phyloP scores from a whole-genome alignment of 2,329 filamentous ascomycete species.

The Aspergillus melleus region DNA sequence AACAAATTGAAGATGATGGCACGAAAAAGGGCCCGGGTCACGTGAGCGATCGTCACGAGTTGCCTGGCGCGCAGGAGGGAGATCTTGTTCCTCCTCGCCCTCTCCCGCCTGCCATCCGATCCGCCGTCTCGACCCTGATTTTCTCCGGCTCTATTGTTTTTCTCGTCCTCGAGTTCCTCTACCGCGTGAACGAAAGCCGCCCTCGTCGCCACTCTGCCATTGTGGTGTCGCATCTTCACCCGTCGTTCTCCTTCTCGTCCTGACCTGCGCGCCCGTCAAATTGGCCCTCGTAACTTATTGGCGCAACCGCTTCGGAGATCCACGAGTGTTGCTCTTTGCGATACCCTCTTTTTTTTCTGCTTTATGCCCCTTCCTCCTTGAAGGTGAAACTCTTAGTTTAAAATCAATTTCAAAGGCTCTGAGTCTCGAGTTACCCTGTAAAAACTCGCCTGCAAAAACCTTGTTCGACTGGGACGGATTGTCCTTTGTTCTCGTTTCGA shows the following conservation, averaged over 20 bases:
- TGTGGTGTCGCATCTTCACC: constrained; percentile 16
- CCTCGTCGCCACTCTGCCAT: constrained; percentile 9
- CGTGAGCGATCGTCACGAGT: constrained; percentile 36
- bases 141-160: constrained; percentile 3
- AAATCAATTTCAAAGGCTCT: constrained; percentile 4
- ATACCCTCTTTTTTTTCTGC: constrained; percentile 11
- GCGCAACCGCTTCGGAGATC: constrained; percentile 28
- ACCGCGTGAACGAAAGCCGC: neutral
- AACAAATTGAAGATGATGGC: neutral
- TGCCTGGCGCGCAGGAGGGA: constrained; percentile 30
- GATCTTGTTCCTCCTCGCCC: constrained; percentile 21
- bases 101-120: constrained; percentile 18
- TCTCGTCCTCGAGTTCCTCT: neutral
- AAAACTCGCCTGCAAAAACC: constrained; percentile 2
- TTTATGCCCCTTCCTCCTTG: neutral
- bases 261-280: constrained; percentile 27
- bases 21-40: constrained; percentile 32
- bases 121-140: constrained; percentile 9
- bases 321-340: constrained; percentile 17
- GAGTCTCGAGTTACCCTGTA: constrained; percentile 12
- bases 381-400: neutral
- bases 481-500: constrained; percentile 18
- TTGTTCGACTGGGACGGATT: constrained; percentile 1
- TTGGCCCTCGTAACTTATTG: constrained; percentile 28
- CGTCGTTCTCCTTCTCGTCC: constrained; percentile 21